Conservation (phyloP, 768 basidiomycete species). For the Piloderma croceum region DNA sequence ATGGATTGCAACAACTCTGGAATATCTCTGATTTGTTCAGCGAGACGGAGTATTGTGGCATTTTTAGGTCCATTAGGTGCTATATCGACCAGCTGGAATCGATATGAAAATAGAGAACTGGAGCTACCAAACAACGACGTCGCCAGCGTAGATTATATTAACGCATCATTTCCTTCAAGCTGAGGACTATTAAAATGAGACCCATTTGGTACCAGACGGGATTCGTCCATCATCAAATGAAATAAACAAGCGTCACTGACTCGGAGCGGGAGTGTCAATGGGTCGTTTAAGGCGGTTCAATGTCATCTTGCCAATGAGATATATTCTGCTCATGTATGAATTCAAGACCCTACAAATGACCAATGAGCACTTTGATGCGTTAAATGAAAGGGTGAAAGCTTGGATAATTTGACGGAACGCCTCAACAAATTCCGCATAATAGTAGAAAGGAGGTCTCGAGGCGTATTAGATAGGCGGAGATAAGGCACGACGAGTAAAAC, state of each 20-base stretch:
- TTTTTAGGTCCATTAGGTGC: conserved; percentile 4
- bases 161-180: not conserved
- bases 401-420: conserved; percentile 17
- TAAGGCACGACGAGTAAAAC: conserved; percentile 16
- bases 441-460: conserved; percentile 13
- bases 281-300: too few relatives aligned
- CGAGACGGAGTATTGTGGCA: conserved; percentile 4
- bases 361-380: not conserved
- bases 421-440: conserved; percentile 17
- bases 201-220: conserved; percentile 9
- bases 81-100: conserved; percentile 20
- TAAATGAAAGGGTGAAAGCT: conserved; percentile 1
- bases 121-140: too few relatives aligned
- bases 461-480: conserved; percentile 4
- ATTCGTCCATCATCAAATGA: conserved; percentile 14
- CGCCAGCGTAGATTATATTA: too few relatives aligned
- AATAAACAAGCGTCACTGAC: conserved; percentile 14
- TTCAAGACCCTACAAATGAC: conserved; percentile 4
- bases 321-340: conserved; percentile 11
- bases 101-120: conserved; percentile 23
- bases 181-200: conserved; percentile 4
- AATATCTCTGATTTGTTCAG: conserved; percentile 17
- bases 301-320: not conserved
- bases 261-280: not conserved
- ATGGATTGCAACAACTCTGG: conserved; percentile 29